These are phyloP conservation scores for Zelonia costaricensis DNA, from an alignment of 208 protist genomes.

Conservation along the genomic window DNA sequence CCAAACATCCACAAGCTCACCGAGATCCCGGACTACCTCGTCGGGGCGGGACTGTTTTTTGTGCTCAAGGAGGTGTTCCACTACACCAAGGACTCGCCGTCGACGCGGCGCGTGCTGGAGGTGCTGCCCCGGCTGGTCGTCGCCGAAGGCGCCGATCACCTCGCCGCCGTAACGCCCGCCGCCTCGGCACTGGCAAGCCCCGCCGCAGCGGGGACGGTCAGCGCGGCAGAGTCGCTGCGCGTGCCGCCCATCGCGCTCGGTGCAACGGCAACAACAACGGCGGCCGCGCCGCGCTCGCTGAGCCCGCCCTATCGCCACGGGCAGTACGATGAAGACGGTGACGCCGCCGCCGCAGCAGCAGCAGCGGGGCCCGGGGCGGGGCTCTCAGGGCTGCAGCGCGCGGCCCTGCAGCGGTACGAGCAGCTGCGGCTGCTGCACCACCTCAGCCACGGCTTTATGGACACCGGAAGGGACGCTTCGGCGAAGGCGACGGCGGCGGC, in stretches of 20 bases:
- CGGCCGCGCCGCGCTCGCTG: constrained; percentile 1
- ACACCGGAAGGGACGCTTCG: constrained; percentile 7
- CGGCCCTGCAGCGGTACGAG: constrained; percentile 47
- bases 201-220: not conserved
- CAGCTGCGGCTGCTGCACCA: constrained; percentile 41
- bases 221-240: not conserved
- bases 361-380: too few species aligned
- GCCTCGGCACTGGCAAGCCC: constrained; percentile 2
- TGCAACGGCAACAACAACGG: not conserved
- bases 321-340: constrained; percentile 11
- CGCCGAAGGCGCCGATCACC: constrained; percentile 2
- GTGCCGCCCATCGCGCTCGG: not conserved
- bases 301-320: constrained; percentile 12
- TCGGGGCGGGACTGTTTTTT: constrained; percentile 79
- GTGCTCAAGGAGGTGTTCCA: constrained; percentile 70
- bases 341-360: too few species aligned
- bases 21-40: constrained; percentile 76
- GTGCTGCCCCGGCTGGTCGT: constrained; percentile 14
- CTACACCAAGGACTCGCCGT: constrained; percentile 18
- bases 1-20: constrained; percentile 63
- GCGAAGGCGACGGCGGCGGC: not conserved
- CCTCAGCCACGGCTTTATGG: constrained; percentile 26
- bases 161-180: constrained; percentile 11
- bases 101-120: constrained; percentile 18
- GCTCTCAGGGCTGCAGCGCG: constrained; percentile 37